A percentile compares a stretch with the other conserved stretches of the same genome.
Evolutionary conservation across 108 stramenopile species (phyloP).

Genomic region (Fragilaria crotonensis): DNA sequence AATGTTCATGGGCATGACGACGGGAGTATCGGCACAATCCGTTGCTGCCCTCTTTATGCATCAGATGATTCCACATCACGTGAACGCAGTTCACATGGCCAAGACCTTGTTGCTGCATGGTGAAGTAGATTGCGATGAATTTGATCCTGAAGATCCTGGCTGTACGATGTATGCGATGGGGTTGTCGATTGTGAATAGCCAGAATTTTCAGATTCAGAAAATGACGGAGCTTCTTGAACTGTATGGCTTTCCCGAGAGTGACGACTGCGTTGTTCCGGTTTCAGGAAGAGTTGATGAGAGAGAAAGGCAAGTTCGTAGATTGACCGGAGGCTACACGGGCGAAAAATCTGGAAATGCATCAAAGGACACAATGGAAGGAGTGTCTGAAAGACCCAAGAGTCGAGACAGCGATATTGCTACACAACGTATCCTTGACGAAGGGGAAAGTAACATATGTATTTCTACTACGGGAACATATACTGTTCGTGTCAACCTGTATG

Average conservation of each 20-base stretch:
- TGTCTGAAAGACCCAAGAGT: not conserved
- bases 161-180: slow-evolving; percentile 47
- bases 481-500: slow-evolving; percentile 19
- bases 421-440: not conserved
- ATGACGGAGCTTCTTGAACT: slow-evolving; percentile 54
- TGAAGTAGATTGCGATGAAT: slow-evolving; percentile 34
- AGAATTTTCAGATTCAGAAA: slow-evolving; percentile 75
- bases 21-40: slow-evolving; percentile 8
- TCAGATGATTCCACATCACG: slow-evolving; percentile 92
- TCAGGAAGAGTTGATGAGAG: no score
- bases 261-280: slow-evolving; percentile 45
- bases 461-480: slow-evolving; percentile 13
- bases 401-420: not conserved
- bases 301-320: not conserved
- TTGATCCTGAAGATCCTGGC: slow-evolving; percentile 24
- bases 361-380: not conserved
- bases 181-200: slow-evolving; percentile 53
- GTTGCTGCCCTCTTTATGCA: slow-evolving; percentile 52
- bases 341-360: not conserved
- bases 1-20: slow-evolving; percentile 65
- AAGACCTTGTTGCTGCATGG: slow-evolving; percentile 50
- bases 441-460: slow-evolving; percentile 3
- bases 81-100: slow-evolving; percentile 93
- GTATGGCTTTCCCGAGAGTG: slow-evolving; percentile 25
- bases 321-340: not conserved